Conservation (phyloP, 1,284 basidiomycete genomes). For the Rhodotorula sp. region DNA sequence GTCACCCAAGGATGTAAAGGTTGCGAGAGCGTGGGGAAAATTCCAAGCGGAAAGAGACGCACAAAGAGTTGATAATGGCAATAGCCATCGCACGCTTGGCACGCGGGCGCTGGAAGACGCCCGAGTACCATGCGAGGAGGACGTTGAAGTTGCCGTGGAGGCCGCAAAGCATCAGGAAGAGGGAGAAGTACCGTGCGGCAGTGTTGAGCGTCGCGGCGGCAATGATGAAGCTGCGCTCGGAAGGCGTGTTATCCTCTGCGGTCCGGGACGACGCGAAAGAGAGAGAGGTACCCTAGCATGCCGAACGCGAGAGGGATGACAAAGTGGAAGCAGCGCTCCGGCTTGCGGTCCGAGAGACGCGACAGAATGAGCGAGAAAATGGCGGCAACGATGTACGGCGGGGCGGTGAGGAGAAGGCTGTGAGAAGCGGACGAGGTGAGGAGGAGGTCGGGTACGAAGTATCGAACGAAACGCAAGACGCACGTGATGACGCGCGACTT, state of each 20-base stretch:
- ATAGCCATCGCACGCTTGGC: constrained; percentile 68
- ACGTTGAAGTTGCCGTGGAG: constrained; percentile 63
- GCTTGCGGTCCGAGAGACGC: constrained; percentile 49
- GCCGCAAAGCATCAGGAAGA: constrained; percentile 73
- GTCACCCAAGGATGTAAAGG: too few species aligned
- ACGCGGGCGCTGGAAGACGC: constrained; percentile 56
- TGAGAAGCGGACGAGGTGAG: fast-evolving
- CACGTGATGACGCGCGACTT: constrained; percentile 61
- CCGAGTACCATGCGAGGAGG: constrained; percentile 62
- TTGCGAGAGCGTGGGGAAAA: constrained; percentile 48
- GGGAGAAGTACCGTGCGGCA: constrained; percentile 63
- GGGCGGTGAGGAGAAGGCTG: constrained; percentile 63
- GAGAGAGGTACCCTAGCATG: constrained; percentile 52
- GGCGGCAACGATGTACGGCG: constrained; percentile 70
- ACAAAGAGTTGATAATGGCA: constrained; percentile 66
- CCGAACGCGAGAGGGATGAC: constrained; percentile 76
- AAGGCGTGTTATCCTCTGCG: too few species aligned
- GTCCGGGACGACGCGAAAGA: not conserved
- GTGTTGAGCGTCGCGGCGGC: constrained; percentile 51
- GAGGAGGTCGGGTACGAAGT: too few species aligned
- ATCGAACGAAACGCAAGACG: not conserved
- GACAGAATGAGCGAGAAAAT: constrained; percentile 54
- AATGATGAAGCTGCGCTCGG: not conserved
- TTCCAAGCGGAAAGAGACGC: constrained; percentile 38
- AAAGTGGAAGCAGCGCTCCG: constrained; percentile 60